Percentiles rank a stretch among this genome's conserved stretches.
Conservation (phyloP, 2,329 filamentous ascomycete genomes). For the Didymella pomorum region DNA sequence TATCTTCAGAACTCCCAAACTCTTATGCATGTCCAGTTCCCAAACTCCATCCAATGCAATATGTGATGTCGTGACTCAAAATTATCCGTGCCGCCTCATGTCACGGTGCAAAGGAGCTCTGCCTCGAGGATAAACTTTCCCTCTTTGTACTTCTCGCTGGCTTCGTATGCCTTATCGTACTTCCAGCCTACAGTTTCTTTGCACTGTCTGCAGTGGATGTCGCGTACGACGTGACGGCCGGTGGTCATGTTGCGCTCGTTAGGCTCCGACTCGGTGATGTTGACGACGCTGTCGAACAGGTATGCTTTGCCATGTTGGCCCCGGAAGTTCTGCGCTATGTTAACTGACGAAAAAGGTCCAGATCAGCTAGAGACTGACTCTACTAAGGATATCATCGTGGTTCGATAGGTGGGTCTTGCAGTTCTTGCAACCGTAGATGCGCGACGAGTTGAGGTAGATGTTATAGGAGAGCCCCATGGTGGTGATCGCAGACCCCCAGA, state of each 20-base stretch:
- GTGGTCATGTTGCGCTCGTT: constrained; percentile 98
- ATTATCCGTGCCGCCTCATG: constrained; percentile 38
- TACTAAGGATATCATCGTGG: constrained; percentile 93
- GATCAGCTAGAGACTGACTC: constrained; percentile 64
- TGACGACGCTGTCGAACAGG: constrained; percentile 94
- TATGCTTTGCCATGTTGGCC: constrained; percentile 98
- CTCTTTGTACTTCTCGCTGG: constrained; percentile 96
- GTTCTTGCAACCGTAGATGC: constrained; percentile 88
- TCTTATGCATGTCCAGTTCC: constrained; percentile 14
- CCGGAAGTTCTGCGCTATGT: constrained; percentile 80
- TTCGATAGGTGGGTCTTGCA: constrained; percentile 97
- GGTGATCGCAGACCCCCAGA: neutral
- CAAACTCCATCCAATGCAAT: constrained; percentile 39
- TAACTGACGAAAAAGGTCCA: constrained; percentile 8
- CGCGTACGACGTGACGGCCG: constrained; percentile 89
- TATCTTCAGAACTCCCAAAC: constrained; percentile 4
- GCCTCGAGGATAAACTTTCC: constrained; percentile 97
- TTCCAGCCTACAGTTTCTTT: constrained; percentile 96
- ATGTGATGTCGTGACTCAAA: neutral
- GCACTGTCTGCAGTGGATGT: constrained; percentile 91
- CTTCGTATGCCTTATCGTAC: constrained; percentile 96
- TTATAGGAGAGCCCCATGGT: constrained; percentile 90
- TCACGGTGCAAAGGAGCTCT: constrained; percentile 83
- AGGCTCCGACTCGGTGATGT: constrained; percentile 83
- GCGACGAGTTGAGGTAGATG: constrained; percentile 83